Conservation (phyloP, 345 rosid genomes). For the Populus tremula region DNA sequence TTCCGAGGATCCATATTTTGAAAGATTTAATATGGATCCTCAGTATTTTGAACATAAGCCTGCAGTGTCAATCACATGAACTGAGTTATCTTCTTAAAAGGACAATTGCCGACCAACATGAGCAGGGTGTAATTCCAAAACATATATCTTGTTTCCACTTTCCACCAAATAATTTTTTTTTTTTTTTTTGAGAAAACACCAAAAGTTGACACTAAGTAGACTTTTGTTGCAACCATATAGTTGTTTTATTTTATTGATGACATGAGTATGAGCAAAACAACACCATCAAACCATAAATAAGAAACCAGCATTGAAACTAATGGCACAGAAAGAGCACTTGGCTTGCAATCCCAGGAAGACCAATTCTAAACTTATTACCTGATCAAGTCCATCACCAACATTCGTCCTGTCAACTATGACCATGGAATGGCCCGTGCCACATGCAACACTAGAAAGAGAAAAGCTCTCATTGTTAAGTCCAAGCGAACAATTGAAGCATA, state of each 20-base stretch:
- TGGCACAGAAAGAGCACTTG: not conserved
- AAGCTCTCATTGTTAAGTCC: not conserved
- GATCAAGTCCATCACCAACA: slow-evolving; percentile 66
- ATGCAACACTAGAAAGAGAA: slow-evolving; percentile 67
- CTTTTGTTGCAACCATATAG: not conserved
- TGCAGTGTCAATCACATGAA: not conserved
- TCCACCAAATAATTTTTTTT: not conserved
- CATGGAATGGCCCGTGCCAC: slow-evolving; percentile 86
- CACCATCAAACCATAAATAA: not conserved
- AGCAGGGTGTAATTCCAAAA: not conserved
- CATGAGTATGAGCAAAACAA: not conserved
- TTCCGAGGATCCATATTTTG: too few relatives aligned
- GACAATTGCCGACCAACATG: not conserved
- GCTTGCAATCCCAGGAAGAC: not conserved
- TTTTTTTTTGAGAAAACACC: not conserved
- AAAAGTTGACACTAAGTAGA: not conserved
- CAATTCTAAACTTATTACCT: slow-evolving; percentile 43
- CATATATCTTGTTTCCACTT: not conserved
- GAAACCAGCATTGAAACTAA: not conserved
- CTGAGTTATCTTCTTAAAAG: not conserved
- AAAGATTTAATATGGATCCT: not conserved
- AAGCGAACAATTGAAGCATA: not conserved
- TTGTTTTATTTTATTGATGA: not conserved
- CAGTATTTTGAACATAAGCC: not conserved
- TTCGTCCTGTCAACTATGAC: slow-evolving; percentile 75